These are phyloP conservation scores for Pyricularia sp. DNA, from an alignment of 2,329 filamentous ascomycete species.

Conservation along the genomic window DNA sequence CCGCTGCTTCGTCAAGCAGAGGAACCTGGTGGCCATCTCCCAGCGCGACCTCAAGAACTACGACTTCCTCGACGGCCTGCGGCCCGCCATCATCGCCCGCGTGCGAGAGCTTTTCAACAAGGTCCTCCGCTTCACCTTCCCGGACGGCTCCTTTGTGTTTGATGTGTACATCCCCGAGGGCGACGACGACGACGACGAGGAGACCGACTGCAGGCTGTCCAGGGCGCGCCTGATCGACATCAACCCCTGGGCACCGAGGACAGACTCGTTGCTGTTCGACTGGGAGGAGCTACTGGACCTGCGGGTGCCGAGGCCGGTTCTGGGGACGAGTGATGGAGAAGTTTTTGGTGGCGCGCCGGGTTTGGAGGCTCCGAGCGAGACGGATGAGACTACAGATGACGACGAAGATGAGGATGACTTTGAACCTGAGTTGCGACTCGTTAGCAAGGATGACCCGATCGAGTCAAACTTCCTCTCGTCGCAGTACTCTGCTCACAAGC, in stretches of 20 bases:
- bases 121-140: constrained; percentile 67
- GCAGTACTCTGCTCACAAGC: constrained; percentile 89
- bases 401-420: constrained; percentile 28
- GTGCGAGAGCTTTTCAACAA: constrained; percentile 71
- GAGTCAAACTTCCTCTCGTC: constrained; percentile 61
- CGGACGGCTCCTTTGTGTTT: constrained; percentile 76
- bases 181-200: constrained; percentile 34
- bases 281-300: constrained; percentile 80
- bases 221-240: constrained; percentile 84
- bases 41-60: constrained; percentile 90
- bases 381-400: constrained; percentile 21
- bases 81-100: constrained; percentile 54
- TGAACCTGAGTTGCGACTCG: constrained; percentile 69
- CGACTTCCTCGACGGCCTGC: constrained; percentile 61
- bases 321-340: constrained; percentile 31
- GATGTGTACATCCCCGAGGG: constrained; percentile 82
- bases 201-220: constrained; percentile 45
- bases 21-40: constrained; percentile 70
- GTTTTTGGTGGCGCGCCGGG: constrained; percentile 7
- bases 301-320: constrained; percentile 48
- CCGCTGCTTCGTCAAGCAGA: constrained; percentile 83
- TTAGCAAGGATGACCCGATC: constrained; percentile 74
- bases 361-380: constrained; percentile 17
- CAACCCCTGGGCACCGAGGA: constrained; percentile 86
- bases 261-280: constrained; percentile 79